These are phyloP conservation scores for Globisporangium camurandrum DNA, from an alignment of 352 stramenopile genomes.

Conservation along the genomic window DNA sequence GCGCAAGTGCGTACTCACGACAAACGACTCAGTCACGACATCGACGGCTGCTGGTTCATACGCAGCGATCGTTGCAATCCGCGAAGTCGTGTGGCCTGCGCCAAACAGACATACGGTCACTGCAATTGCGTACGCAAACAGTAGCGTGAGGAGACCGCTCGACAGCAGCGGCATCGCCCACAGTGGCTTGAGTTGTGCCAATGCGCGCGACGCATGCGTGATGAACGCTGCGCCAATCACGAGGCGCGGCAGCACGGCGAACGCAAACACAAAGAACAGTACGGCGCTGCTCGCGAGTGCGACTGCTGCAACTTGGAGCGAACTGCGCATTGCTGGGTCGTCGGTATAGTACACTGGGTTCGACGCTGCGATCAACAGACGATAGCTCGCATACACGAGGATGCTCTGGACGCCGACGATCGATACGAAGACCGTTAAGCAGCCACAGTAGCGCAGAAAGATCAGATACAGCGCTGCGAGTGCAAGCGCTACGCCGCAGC, in stretches of 20 bases:
- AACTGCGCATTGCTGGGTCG: conserved; percentile 63
- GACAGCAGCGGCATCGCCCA: conserved; percentile 65
- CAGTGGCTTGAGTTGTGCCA: conserved; percentile 58
- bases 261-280: conserved; percentile 53
- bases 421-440: conserved; percentile 61
- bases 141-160: conserved; percentile 49
- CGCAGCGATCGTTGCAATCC: conserved; percentile 50
- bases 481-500: conserved; percentile 49
- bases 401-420: conserved; percentile 53
- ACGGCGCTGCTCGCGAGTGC: conserved; percentile 52
- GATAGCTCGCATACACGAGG: conserved; percentile 59
- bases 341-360: conserved; percentile 42
- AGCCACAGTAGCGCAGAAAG: conserved; percentile 70
- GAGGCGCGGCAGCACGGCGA: conserved; percentile 55
- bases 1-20: conserved; percentile 49
- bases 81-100: conserved; percentile 46
- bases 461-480: conserved; percentile 60
- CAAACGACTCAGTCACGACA: conserved; percentile 63
- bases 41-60: conserved; percentile 33
- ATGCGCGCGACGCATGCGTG: conserved; percentile 56
- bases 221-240: conserved; percentile 73
- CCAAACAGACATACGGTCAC: conserved; percentile 75
- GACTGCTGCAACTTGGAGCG: conserved; percentile 50
- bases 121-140: conserved; percentile 66
- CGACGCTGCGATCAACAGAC: conserved; percentile 35